Evolutionary conservation across 2,329 filamentous ascomycete genomes (phyloP), one percentile per base, ranked within the genome.

Genomic region (Thelonectria olida): DNA sequence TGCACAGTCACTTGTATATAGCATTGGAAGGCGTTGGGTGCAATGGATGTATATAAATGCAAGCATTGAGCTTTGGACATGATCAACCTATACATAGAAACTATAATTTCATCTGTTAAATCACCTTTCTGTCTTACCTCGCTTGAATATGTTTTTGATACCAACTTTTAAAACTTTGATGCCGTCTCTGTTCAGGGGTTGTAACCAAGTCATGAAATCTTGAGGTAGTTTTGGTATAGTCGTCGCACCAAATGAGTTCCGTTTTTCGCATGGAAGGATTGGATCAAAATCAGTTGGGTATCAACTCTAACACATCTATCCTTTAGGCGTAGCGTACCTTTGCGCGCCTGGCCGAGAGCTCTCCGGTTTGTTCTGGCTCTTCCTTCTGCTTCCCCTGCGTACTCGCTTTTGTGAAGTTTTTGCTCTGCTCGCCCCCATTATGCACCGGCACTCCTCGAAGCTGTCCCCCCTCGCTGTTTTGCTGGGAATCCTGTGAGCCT

Each of bases 11-110:
- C 62, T 63, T 70, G 68, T 72, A 72, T 61, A 72, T 71, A 72
- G 57, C 68, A 72, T 70, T 67, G 67, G 53, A 69, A 69, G 70
- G 70, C 70, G 70, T 72, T 72, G 60, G 70, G 70, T 70, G 66
- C 62, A 66, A 64, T 72, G 48, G 49, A 57, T 62, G 61, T 36
- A 23, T 41, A 61, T 64, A 54, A 65, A 61, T 72, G 68, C 61
- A 52, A 61, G 67, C 64, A 71, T 70, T 60, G 31, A 45, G 59
- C 62, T 67, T 66, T 54, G 65, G 67, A 50, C 34, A 71, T 68
- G 67, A 72, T 67, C 62, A 63, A 67, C 61, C 50, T 61, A 23
- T 12, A 25, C 59, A 45, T 67, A 71, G 65, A 72, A 47, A 64
- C 54, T 48, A 70, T 71, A 72, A 72, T 72, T 59, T 57, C 69